A percentile compares a stretch with the other conserved stretches of the same genome.
These are phyloP conservation scores for Leccinum angustisporum DNA, from an alignment of 1,284 basidiomycete genomes.

Conservation along the genomic window DNA sequence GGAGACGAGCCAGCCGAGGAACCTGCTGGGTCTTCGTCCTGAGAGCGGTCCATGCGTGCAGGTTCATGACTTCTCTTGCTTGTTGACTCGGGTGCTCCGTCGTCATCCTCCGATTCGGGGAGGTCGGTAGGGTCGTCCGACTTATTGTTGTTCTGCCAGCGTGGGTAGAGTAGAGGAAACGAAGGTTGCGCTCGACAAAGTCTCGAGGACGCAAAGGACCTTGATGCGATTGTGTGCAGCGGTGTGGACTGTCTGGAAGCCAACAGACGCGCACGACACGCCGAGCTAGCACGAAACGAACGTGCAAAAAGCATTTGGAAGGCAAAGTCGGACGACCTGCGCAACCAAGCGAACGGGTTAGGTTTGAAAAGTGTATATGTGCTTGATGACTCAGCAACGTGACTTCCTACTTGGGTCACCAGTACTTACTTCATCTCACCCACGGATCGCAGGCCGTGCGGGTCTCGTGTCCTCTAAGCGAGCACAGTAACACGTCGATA, in stretches of 20 bases:
- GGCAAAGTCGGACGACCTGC: slow-evolving; percentile 17
- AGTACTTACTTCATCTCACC: too few relatives aligned
- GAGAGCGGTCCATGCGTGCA: slow-evolving; percentile 24
- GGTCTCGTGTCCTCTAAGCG: too few relatives aligned
- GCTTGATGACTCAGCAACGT: slow-evolving; percentile 22
- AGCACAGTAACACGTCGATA: too few relatives aligned
- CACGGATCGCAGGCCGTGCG: too few relatives aligned
- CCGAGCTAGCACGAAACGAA: slow-evolving; percentile 14
- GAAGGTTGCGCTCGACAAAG: slow-evolving; percentile 22
- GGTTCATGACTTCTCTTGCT: slow-evolving; percentile 8
- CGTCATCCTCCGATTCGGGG: slow-evolving; percentile 25
- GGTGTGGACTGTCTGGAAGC: slow-evolving; percentile 6
- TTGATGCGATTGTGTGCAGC: slow-evolving; percentile 16
- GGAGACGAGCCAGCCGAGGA: slow-evolving; percentile 30
- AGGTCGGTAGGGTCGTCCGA: slow-evolving; percentile 22
- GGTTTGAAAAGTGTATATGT: neutral
- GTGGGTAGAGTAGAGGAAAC: slow-evolving; percentile 25
- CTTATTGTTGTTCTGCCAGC: slow-evolving; percentile 30
- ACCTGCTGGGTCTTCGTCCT: slow-evolving; percentile 31
- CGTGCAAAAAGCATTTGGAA: slow-evolving; percentile 26
- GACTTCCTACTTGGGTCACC: too few relatives aligned
- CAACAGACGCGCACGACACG: slow-evolving; percentile 16
- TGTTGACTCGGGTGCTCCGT: slow-evolving; percentile 22
- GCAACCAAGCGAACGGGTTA: slow-evolving; percentile 4
- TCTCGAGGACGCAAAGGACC: slow-evolving; percentile 24